A percentile compares a stretch with the other conserved stretches of the same genome.
These are phyloP conservation scores for Staphylotrichum longicolle DNA, from an alignment of 495 filamentous ascomycete species.

Conservation along the genomic window DNA sequence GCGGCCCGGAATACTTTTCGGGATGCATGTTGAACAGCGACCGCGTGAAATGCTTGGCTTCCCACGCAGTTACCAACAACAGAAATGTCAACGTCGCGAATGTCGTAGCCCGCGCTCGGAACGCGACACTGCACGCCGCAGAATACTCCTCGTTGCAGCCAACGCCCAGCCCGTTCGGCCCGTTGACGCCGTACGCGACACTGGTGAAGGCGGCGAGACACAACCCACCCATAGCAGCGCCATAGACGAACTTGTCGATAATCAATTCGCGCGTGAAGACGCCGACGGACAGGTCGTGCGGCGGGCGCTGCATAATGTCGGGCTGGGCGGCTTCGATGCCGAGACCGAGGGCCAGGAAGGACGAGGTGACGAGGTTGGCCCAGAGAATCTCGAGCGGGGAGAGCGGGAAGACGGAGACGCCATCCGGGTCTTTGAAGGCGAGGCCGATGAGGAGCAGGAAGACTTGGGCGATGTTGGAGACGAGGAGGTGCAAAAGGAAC, in stretches of 20 bases:
- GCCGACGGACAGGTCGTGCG: constrained; percentile 61
- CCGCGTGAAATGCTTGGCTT: constrained; percentile 67
- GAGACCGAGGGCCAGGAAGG: constrained; percentile 71
- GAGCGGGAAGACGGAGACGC: constrained; percentile 72
- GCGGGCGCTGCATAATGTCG: constrained; percentile 71
- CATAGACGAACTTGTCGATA: constrained; percentile 71
- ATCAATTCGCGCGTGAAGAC: constrained; percentile 69
- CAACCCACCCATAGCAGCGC: constrained; percentile 63
- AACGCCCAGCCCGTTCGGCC: constrained; percentile 62
- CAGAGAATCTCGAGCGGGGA: constrained; percentile 73
- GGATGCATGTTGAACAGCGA: constrained; percentile 68
- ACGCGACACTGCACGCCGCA: constrained; percentile 57
- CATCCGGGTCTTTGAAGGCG: constrained; percentile 62
- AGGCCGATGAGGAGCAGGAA: constrained; percentile 68
- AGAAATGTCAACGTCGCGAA: constrained; percentile 74
- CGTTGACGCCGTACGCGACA: constrained; percentile 60
- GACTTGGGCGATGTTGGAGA: constrained; percentile 73
- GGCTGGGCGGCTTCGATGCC: constrained; percentile 66
- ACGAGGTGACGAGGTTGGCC: constrained; percentile 75
- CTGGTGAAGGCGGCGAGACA: constrained; percentile 65
- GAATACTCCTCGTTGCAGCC: constrained; percentile 62
- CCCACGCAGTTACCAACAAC: constrained; percentile 69
- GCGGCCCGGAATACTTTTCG: constrained; percentile 53
- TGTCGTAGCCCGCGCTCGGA: constrained; percentile 71
- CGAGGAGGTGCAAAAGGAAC: constrained; percentile 72